Evolutionary conservation across 1,284 basidiomycete species (phyloP).

Genomic region (Inonotus hispidus): DNA sequence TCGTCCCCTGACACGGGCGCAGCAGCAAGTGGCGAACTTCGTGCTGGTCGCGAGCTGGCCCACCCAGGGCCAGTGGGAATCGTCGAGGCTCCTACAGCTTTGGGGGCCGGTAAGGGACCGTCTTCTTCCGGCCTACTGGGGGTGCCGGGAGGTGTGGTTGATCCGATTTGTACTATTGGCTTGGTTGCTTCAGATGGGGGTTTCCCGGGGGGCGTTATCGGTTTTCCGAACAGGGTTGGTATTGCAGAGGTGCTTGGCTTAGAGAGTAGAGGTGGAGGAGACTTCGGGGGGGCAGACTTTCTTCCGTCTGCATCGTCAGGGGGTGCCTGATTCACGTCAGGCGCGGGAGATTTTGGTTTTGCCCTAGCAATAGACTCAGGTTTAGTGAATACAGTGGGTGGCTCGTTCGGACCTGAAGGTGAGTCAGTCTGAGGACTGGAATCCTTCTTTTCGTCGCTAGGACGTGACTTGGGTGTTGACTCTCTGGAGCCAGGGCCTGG

Average conservation of each 20-base stretch:
- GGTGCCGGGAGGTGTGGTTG: slow-evolving; percentile 52
- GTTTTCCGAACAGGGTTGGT: slow-evolving; percentile 6
- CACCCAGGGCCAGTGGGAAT: slow-evolving; percentile 41
- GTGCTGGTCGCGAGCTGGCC: slow-evolving; percentile 51
- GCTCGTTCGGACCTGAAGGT: background rate
- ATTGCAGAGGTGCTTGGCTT: background rate
- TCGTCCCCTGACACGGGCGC: slow-evolving; percentile 40
- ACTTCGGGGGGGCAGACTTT: slow-evolving; percentile 26
- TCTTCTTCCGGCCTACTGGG: slow-evolving; percentile 37
- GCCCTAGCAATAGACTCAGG: background rate
- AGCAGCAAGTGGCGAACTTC: slow-evolving; percentile 58
- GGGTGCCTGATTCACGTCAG: background rate
- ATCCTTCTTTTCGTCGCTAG: background rate
- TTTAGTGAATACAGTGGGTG: slow-evolving; percentile 18
- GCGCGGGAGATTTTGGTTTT: background rate
- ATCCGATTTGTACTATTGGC: slow-evolving; percentile 24
- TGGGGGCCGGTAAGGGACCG: slow-evolving; percentile 27
- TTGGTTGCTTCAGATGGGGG: background rate
- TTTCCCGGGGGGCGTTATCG: background rate
- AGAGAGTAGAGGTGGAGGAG: background rate
- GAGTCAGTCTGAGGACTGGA: background rate
- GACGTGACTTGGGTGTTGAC: background rate
- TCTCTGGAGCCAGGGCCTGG: slow-evolving; percentile 12
- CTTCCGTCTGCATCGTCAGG: slow-evolving; percentile 20
- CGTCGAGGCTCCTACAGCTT: slow-evolving; percentile 25